Base-by-base conservation (phyloP, 805 yeast genomes). In the Lachancea meyersii region DNA sequence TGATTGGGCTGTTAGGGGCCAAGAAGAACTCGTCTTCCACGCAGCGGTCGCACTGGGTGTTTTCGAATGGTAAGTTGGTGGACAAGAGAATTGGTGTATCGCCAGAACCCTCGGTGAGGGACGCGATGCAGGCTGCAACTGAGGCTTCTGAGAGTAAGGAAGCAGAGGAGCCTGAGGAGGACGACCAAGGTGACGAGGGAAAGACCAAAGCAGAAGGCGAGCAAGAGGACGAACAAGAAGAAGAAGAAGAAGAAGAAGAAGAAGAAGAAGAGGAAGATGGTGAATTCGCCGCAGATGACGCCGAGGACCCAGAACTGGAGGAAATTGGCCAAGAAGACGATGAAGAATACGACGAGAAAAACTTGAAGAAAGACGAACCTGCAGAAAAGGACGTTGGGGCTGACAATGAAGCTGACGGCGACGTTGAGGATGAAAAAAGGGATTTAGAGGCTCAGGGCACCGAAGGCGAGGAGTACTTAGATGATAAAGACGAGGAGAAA, bases 31-130 rank as follows among this genome's bases (percentile, higher is more conserved):
- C 94, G 24, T 59, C 67, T 13, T 95, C 95, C 4, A 77, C 83
- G 38, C 76, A 80, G 43, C 77, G 98, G 59, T 86, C 96, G n/a
- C 95, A 91, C 58, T 89, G 95, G 86, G 75, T 91, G 34, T 84
- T 93, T 61, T 76, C 72, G 32, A 80, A 86, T 57, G 96, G 96
- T 11, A 73, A 77, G 48, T 70, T 88, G 52, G 63, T 52, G 23
- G 56, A 55, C 24, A 67, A 66, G 41, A 63, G 67, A 38, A 53
- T 71, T 24, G 67, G 65, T 45, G 54, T 70, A 24, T 64, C 70
- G 10, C 83, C 83, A 16, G 81, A 76, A 50, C 70, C 60, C 9
- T 80, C 88, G 64, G 65, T 78, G 46, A 64, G 61, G 34, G 73
- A 74, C n/a, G 86, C 84, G 13, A 74, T 75, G 4, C 5, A 26